These are phyloP conservation scores for Skeletonema potamos DNA, from an alignment of 108 stramenopile species.

Conservation along the genomic window DNA sequence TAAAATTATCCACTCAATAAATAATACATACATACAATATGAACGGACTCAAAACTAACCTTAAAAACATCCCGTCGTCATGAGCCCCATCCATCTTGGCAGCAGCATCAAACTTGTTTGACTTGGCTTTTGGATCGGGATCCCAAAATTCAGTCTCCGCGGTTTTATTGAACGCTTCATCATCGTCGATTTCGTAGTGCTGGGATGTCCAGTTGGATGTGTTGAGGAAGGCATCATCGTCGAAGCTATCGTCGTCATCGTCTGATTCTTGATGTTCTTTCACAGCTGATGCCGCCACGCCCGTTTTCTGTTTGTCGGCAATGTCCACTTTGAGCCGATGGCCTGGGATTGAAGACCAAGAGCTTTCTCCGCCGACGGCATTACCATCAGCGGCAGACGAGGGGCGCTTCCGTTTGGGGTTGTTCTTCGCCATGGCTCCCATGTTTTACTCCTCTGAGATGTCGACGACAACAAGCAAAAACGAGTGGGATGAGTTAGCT, in stretches of 20 bases:
- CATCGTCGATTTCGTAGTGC: constrained; percentile 17
- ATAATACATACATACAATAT: not conserved
- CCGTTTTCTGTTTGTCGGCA: not conserved
- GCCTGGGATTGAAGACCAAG: not conserved
- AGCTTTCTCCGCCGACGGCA: not conserved
- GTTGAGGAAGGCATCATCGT: constrained; percentile 3
- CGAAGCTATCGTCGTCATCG: not conserved
- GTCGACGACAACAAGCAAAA: too few relatives aligned
- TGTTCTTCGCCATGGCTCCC: constrained; percentile 7
- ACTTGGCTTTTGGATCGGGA: constrained; percentile 12
- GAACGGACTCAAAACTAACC: not conserved
- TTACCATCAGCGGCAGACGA: not conserved
- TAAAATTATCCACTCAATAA: not conserved
- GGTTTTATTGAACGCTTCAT: not conserved
- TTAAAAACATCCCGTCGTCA: constrained; percentile 26
- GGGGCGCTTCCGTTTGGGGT: constrained; percentile 2
- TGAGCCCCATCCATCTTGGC: constrained; percentile 6
- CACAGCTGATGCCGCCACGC: not conserved
- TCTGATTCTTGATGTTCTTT: constrained; percentile 1
- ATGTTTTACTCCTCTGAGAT: too few relatives aligned
- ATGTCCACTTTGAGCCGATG: not conserved
- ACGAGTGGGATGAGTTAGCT: not conserved
- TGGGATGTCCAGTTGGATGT: constrained; percentile 21
- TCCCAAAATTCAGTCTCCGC: constrained; percentile 5
- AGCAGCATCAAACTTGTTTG: not conserved